Conservation (phyloP, 2,329 filamentous ascomycete genomes). For the Septoria linicola region DNA sequence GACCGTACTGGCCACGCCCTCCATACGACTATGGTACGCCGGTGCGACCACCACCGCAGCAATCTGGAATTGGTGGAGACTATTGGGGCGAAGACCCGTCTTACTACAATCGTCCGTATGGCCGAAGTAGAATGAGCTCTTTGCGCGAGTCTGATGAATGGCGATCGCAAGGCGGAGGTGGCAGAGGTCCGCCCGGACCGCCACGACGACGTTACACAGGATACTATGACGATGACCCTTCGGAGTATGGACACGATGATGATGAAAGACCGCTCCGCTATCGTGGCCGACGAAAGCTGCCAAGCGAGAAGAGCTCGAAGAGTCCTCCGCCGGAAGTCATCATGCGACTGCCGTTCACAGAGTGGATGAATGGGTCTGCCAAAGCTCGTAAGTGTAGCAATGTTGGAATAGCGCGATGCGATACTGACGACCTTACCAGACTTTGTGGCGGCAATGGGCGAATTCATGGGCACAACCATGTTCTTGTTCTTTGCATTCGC, state of each 20-base stretch:
- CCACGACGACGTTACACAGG: slow-evolving; percentile 17
- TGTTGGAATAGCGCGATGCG: background rate
- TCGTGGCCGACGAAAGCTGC: slow-evolving; percentile 14
- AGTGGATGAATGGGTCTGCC: slow-evolving; percentile 35
- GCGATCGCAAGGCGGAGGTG: slow-evolving; percentile 18
- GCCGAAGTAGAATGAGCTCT: slow-evolving; percentile 24
- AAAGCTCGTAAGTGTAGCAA: slow-evolving; percentile 31
- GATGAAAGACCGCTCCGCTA: slow-evolving; percentile 26
- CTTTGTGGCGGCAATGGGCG: slow-evolving; percentile 39
- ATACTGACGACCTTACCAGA: slow-evolving; percentile 23
- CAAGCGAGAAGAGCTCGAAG: slow-evolving; percentile 12
- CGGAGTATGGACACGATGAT: slow-evolving; percentile 27
- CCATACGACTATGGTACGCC: slow-evolving; percentile 29
- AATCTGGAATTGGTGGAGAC: slow-evolving; percentile 15
- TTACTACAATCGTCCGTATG: slow-evolving; percentile 32
- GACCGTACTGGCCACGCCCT: slow-evolving; percentile 24
- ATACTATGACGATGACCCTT: slow-evolving; percentile 23
- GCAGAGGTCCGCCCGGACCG: slow-evolving; percentile 24
- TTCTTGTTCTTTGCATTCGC: slow-evolving; percentile 50
- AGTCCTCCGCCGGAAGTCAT: slow-evolving; percentile 31
- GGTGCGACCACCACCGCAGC: slow-evolving; percentile 16
- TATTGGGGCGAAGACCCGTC: slow-evolving; percentile 29
- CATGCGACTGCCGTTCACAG: slow-evolving; percentile 36
- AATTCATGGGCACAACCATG: slow-evolving; percentile 48
- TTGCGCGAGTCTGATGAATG: slow-evolving; percentile 28